Evolutionary conservation across 495 filamentous ascomycete species (phyloP), one percentile per base, ranked within the genome.

Genomic region (Neurospora tetrasperma): DNA sequence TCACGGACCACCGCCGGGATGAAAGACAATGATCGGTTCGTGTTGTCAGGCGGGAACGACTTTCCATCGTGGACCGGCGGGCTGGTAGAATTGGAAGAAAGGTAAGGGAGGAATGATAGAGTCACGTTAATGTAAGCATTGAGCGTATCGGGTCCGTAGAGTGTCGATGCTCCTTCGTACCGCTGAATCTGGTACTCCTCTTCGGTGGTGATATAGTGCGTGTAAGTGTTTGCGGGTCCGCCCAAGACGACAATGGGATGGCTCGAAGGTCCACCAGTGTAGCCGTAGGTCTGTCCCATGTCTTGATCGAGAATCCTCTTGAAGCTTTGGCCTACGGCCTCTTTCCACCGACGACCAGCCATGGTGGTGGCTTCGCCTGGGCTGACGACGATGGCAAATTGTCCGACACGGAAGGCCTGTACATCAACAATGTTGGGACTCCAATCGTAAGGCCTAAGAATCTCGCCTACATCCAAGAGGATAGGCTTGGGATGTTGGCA

Each of bases 281-380:
- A 35, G 27, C 54, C 54, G 14, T 66, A 66, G 14, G 14, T 66
- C 27, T 7, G 27, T 35, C 9, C 27, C 54, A 66, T 66, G 14
- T 66, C 54, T 16, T 66, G 54, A 10, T 66, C 54, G 7, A 66
- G 54, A 38, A 66, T 66, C 6, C 14, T 66, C 23, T 66, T 66
- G 54, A 66, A 66, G 54, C 27, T 35, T 18, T 35, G 81, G 18
- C 83, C 78, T 27, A 98, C 87, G n/a, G 93, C 91, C 43, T 90
- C 88, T 79, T 91, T 93, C 96, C 96, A 99, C 16, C 96, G 90
- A 18, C 95, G 87, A 0, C 96, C 95, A 12, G 94, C 90, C 95
- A 99, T 99, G 2, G 95, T 98, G 0, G 92, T 97, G 10, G 93
- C 94, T 82, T 98, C 96, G 70, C 96, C 96, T 0, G 94, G 92